A percentile compares a stretch with the other conserved stretches of the same genome.
Conservation (phyloP, 106 monocot species). For the Dendrobium nobile region DNA sequence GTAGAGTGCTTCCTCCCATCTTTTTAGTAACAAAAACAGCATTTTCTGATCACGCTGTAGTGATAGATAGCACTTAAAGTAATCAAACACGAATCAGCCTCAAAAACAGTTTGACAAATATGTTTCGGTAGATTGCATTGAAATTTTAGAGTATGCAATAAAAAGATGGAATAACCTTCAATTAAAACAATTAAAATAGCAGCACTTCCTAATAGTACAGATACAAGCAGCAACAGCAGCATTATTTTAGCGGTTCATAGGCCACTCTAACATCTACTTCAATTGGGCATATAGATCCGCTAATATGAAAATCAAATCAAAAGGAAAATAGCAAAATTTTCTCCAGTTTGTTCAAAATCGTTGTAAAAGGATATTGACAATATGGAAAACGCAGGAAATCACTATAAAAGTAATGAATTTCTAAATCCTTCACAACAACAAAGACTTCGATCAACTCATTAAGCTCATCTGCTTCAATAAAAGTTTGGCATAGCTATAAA, state of each 20-base stretch:
- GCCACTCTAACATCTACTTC: too few species aligned
- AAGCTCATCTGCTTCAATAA: too few species aligned
- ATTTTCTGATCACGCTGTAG: background rate
- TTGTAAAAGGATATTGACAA: too few species aligned
- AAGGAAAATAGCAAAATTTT: too few species aligned
- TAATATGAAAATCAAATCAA: too few species aligned
- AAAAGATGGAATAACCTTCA: background rate
- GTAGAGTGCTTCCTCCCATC: background rate
- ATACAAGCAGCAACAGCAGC: background rate
- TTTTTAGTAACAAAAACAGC: background rate
- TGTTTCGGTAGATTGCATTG: background rate
- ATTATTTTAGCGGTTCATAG: background rate
- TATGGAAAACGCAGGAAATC: too few species aligned
- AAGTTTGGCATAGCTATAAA: too few species aligned
- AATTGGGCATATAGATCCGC: too few species aligned
- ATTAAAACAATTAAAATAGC: background rate
- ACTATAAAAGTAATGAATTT: too few species aligned
- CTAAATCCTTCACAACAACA: too few species aligned
- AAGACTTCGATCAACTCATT: too few species aligned
- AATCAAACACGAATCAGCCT: background rate
- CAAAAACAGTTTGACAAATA: background rate
- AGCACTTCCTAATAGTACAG: background rate
- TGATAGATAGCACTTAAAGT: background rate
- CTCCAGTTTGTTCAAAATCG: too few species aligned
- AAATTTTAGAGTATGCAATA: background rate